Evolutionary conservation across 495 filamentous ascomycete species (phyloP), one percentile per base, ranked within the genome.

Genomic region (Aspergillus olivimuriae): DNA sequence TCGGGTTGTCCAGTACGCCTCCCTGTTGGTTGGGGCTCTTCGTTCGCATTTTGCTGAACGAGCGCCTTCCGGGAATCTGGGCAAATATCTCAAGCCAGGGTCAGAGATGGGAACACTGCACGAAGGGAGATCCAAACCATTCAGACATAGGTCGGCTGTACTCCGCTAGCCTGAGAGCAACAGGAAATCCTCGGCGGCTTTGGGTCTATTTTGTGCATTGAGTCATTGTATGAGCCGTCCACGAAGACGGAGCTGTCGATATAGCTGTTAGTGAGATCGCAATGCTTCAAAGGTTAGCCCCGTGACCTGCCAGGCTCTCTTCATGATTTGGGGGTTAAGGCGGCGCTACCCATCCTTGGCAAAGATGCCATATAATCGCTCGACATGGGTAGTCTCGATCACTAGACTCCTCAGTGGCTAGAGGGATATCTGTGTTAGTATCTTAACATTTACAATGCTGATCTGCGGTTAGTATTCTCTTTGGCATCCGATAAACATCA

Each of bases 1-100:
- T 6, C 55, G 57, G 23, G 64, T 55, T 48, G 67, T 67, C 18
- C 51, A 37, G 44, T 66, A 71, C 22, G 69, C 59, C 36, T 69
- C 57, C 18, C 62, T 47, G 47, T 66, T 53, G 17, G 15, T 53
- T 4, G 52, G 62, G 44, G 39, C 37, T 52, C 47, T 47, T 68
- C 52, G 33, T 66, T 66, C 6, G 51, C 45, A 47, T 65, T 67
- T 47, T 66, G 51, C 34, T 68, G 48, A 21, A 57, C 39, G 6
- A 57, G 41, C 12, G 39, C 28, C 7, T 41, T 59, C 28, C 32
- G 34, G 12, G 60, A 34, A 30, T 56, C 46, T 10, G 15, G 19
- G 38, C 47, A 56, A 37, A 55, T 41, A 45, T 56, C 56, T 58
- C 31, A 41, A 14, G 11, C 38, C 20, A 43, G 17, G 4, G 36